These are phyloP conservation scores for Nicotiana benthamiana DNA, from an alignment of 257 asterid genomes.

Conservation along the genomic window DNA sequence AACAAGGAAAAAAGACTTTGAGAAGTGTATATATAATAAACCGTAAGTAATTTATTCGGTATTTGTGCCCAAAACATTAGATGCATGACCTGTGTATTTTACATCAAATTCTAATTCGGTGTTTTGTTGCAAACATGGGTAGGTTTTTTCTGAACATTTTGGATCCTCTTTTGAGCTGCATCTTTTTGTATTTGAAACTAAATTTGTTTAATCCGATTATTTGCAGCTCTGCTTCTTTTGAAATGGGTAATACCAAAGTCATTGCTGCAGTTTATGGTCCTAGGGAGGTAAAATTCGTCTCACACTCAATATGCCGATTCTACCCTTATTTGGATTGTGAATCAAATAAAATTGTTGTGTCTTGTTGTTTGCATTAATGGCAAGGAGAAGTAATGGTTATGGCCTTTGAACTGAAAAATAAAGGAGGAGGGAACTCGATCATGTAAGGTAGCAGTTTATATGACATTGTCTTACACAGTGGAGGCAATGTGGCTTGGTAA, in stretches of 20 bases:
- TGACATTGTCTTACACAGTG: background rate
- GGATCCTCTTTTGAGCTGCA: background rate
- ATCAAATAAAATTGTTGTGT: background rate
- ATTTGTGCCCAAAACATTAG: background rate
- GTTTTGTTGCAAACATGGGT: background rate
- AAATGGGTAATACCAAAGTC: slow-evolving; percentile 97
- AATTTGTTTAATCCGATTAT: slow-evolving; percentile 7
- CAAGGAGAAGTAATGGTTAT: background rate
- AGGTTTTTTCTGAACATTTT: background rate
- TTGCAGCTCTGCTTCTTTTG: slow-evolving; percentile 89
- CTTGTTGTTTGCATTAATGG: background rate
- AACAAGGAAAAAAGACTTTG: background rate
- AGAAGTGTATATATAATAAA: too few species aligned
- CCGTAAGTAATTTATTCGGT: background rate
- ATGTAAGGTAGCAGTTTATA: background rate
- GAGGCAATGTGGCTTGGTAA: background rate
- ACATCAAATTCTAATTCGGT: too few species aligned
- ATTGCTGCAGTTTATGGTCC: slow-evolving; percentile 99
- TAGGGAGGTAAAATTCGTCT: slow-evolving; percentile 49
- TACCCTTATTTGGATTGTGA: background rate
- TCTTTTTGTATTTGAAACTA: background rate
- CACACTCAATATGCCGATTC: background rate
- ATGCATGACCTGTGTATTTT: background rate
- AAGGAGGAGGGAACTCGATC: background rate
- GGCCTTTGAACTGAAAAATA: background rate